A percentile compares a stretch with the other conserved stretches of the same genome.
phyloP scores from a whole-genome alignment of 495 filamentous ascomycete species.

The Penicillium salamii region DNA sequence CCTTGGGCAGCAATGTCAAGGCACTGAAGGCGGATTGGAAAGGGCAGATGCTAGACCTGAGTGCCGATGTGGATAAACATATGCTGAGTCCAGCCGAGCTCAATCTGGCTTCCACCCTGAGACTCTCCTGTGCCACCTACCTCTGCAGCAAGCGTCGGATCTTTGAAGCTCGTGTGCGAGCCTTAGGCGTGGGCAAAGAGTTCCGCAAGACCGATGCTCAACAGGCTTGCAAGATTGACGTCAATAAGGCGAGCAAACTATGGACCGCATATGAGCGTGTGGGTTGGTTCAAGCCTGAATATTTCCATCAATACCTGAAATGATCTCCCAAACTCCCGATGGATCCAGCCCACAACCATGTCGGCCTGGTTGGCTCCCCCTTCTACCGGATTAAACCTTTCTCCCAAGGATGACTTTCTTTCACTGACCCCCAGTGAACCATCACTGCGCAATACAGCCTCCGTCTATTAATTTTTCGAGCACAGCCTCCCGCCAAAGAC shows the following conservation, averaged over 20 bases:
- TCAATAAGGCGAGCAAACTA: slow-evolving; percentile 96
- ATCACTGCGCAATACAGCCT: not conserved
- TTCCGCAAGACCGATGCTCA: slow-evolving; percentile 98
- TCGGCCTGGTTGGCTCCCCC: not conserved
- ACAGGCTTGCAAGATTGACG: slow-evolving; percentile 96
- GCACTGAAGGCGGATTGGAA: slow-evolving; percentile 85
- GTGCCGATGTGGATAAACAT: slow-evolving; percentile 71
- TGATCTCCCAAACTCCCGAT: too few relatives aligned
- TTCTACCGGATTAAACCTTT: not conserved
- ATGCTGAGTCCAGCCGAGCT: slow-evolving; percentile 80
- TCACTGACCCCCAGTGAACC: not conserved
- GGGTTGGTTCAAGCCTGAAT: slow-evolving; percentile 74
- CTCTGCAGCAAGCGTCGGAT: slow-evolving; percentile 94
- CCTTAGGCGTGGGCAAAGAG: slow-evolving; percentile 69
- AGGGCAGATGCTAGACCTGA: slow-evolving; percentile 74
- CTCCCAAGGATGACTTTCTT: not conserved
- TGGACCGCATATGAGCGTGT: slow-evolving; percentile 90
- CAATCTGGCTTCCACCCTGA: slow-evolving; percentile 71
- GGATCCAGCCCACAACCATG: not conserved
- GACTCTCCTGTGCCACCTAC: slow-evolving; percentile 87
- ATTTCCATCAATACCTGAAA: slow-evolving; percentile 53
- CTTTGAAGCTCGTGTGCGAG: slow-evolving; percentile 72
- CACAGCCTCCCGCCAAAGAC: not conserved
- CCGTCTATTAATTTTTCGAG: not conserved
- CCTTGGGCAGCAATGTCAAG: slow-evolving; percentile 63